Conservation (phyloP, 495 filamentous ascomycete genomes). For the Barbatosphaeria neglecta region DNA sequence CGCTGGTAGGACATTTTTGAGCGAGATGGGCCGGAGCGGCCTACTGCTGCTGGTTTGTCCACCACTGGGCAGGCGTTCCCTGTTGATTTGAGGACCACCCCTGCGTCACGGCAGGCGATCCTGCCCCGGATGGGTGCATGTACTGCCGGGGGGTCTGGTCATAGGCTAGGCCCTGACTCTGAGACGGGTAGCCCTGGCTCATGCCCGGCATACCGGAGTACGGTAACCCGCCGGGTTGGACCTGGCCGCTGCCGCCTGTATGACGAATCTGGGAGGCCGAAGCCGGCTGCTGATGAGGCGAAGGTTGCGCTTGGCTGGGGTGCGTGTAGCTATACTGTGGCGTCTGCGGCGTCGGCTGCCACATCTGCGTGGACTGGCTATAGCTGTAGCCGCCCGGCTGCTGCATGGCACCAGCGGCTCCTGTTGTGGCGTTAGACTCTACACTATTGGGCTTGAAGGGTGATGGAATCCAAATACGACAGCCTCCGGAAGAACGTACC, state of each 20-base stretch:
- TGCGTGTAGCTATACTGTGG: slow-evolving; percentile 35
- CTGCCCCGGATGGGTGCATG: slow-evolving; percentile 34
- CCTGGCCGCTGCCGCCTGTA: slow-evolving; percentile 45
- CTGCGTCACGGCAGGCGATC: slow-evolving; percentile 28
- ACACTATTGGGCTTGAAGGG: no score
- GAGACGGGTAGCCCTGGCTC: slow-evolving; percentile 38
- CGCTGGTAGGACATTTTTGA: no score
- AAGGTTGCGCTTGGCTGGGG: slow-evolving; percentile 43
- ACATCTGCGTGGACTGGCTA: slow-evolving; percentile 36
- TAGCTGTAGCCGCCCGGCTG: slow-evolving; percentile 38
- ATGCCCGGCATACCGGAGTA: slow-evolving; percentile 51
- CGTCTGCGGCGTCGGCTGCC: slow-evolving; percentile 34
- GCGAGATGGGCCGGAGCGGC: background rate
- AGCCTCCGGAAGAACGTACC: slow-evolving; percentile 38
- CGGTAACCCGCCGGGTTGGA: slow-evolving; percentile 44
- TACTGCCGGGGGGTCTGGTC: slow-evolving; percentile 52
- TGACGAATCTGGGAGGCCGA: slow-evolving; percentile 52
- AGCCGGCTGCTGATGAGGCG: slow-evolving; percentile 46
- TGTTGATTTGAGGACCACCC: slow-evolving; percentile 30
- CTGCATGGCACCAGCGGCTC: slow-evolving; percentile 21
- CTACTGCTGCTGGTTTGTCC: slow-evolving; percentile 35
- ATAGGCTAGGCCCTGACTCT: slow-evolving; percentile 44
- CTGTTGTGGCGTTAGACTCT: no score
- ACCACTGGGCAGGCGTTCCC: slow-evolving; percentile 26
- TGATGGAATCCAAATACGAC: no score